Evolutionary conservation across 805 yeast species (phyloP).

Genomic region (Starmerella kuoi): DNA sequence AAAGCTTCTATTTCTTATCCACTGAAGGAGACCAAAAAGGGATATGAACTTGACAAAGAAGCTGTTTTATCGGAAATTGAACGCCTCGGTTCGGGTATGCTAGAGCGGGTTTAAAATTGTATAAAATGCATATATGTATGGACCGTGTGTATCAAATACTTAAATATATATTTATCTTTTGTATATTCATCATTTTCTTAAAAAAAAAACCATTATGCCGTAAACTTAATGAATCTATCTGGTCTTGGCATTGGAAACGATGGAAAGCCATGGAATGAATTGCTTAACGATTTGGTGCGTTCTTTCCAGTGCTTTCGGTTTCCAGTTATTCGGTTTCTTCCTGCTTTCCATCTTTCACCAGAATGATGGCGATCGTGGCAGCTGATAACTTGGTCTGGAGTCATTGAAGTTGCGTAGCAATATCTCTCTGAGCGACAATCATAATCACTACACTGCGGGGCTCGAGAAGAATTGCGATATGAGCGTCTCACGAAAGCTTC

Average conservation of each 20-base stretch:
- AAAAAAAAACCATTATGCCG: neutral
- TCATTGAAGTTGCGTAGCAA: conserved; percentile 32
- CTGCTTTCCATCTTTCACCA: conserved; percentile 9
- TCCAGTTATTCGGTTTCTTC: conserved; percentile 1
- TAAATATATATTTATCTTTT: neutral
- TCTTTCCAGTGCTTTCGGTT: neutral
- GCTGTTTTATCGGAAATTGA: conserved; percentile 61
- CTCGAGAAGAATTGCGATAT: conserved; percentile 44
- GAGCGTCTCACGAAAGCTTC: conserved; percentile 40
- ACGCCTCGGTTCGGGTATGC: conserved; percentile 32
- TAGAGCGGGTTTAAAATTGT: conserved; percentile 7
- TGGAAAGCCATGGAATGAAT: conserved; percentile 19
- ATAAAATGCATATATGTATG: neutral
- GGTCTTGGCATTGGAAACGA: conserved; percentile 26
- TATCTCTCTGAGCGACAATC: conserved; percentile 31
- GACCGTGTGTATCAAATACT: neutral
- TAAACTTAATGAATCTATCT: conserved; percentile 9
- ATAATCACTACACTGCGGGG: conserved; percentile 36
- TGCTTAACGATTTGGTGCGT: neutral
- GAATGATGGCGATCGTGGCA: conserved; percentile 18
- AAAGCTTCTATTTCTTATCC: conserved; percentile 74
- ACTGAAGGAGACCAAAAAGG: conserved; percentile 28
- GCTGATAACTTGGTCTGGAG: conserved; percentile 23
- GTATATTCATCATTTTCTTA: neutral
- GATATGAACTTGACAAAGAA: conserved; percentile 45